Base-by-base conservation (phyloP, 331 rosid species). In the Dryas integrifolia region DNA sequence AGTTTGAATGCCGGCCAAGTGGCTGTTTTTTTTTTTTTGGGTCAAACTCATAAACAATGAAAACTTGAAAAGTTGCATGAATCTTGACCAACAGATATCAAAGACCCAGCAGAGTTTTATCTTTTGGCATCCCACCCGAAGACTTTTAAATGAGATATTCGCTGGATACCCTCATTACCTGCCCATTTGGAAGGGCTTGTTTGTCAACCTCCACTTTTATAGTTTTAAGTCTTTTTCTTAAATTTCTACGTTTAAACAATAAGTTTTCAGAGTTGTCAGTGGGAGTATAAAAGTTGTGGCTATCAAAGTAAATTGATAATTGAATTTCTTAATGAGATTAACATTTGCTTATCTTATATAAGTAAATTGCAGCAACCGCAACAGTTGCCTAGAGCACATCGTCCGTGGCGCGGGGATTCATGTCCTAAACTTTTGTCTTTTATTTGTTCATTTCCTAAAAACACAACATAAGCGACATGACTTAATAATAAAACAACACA, bases 341-440 rank as follows among this genome's bases (percentile, higher is more conserved):
- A 26, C 30, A 53, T 53, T n/a, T 53, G 30, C 18, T 51, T 16
- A 55, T 55, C 0, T 64, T 4, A 43, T 5, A 45, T 24, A 48
- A 67, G 58, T 57, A 26, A 45, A 14, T 67, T 48, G 41, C 52
- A 67, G 16, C 45, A 9, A 61, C n/a, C n/a, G 11, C 35, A 13
- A 9, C 16, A 63, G n/a, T 9, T 21, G 59, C 62, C 3, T 68
- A 68, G 69, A 76, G 56, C 63, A 39, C 63, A 24, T 47, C 64
- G 80, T 58, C 80, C 71, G 40, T 10, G 64, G 63, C 61, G 74
- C 44, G 74, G 69, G 74, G 74, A 18, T 67, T 76, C 62, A 67
- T 68, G 63, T 67, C 69, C 74, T 39, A n/a, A 44, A 18, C 62
- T 14, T 67, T 67, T 16, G 59, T 45, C 38, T 5, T 30, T 46